Base-by-base conservation (phyloP, 176 grass and related monocot genomes). In the Bonia amplexicaulis region DNA sequence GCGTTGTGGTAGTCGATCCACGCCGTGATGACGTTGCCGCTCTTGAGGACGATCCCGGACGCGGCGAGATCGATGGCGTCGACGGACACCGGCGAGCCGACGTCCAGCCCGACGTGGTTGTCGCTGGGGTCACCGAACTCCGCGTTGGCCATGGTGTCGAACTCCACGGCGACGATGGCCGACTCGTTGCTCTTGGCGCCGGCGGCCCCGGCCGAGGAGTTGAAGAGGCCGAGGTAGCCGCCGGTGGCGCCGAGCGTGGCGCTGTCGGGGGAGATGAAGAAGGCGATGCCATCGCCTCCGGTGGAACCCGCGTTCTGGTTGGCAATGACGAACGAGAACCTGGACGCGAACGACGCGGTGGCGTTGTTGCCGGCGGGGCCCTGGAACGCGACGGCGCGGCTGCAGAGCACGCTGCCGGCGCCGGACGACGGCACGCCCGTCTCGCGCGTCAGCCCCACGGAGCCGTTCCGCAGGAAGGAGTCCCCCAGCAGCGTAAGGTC, bases 191-290 rank as follows among this genome's bases (percentile, higher is more conserved):
- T 91, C 12, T 0, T 58, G 23, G 9, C 19, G n/a, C 15, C 19
- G 17, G 33, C 23, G 17, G 64, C 13, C 2, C 25, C 23, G 14
- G 64, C 13, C 2, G 87, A 90, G 23, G 79, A 62, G 73, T 85
- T 92, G 87, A 98, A 98, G 73, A 98, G 85, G 65, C 95, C 93
- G 47, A 98, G 91, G 78, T 92, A 95, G 62, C 91, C 93, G 19
- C 93, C 92, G 65, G 91, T 88, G 77, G 73, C 76, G 7, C 95
- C 91, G 65, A 95, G 84, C 16, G 93, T 90, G 70, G 53, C 60
- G 75, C 81, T 90, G 78, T 16, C 19, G 2, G 95, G 49, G 47
- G 95, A 90, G 78, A 95, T 35, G 82, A 98, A 98, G 89, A 98
- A 98, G 19, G 95, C 87, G 54, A 98, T 20, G 54, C 95, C 95